Evolutionary conservation across 2,329 filamentous ascomycete genomes (phyloP).

Genomic region (Pseudocercospora pini-densiflorae): DNA sequence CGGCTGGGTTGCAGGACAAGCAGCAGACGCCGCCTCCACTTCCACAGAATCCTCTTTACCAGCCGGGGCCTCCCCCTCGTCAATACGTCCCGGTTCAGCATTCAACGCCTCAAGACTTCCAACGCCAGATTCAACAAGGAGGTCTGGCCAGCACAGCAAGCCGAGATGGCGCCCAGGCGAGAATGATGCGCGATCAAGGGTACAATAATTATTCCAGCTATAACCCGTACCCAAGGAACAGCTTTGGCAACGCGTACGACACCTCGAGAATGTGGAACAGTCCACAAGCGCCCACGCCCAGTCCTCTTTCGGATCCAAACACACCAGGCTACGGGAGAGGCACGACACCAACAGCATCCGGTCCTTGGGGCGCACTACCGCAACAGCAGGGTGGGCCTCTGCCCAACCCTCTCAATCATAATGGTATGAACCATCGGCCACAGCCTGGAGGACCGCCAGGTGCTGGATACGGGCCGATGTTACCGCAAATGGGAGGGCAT

Average conservation of each 20-base stretch:
- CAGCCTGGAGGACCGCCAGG: constrained; percentile 22
- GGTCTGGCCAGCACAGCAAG: constrained; percentile 38
- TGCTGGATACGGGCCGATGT: constrained; percentile 33
- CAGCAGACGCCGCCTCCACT: constrained; percentile 27
- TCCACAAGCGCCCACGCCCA: constrained; percentile 39
- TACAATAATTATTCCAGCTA: constrained; percentile 27
- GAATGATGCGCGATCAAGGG: constrained; percentile 39
- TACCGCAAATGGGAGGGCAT: constrained; percentile 37
- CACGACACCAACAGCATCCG: constrained; percentile 24
- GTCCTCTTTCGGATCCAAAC: constrained; percentile 38
- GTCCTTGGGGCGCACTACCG: constrained; percentile 28
- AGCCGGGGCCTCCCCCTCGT: constrained; percentile 16
- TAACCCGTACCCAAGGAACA: constrained; percentile 27
- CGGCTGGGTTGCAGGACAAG: constrained; percentile 25
- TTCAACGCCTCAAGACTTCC: constrained; percentile 51
- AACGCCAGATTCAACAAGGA: constrained; percentile 35
- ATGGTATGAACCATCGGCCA: constrained; percentile 15
- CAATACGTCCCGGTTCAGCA: constrained; percentile 34
- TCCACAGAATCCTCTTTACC: constrained; percentile 24
- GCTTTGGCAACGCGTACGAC: constrained; percentile 34
- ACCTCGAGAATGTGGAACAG: constrained; percentile 36
- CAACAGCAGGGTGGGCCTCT: constrained; percentile 17
- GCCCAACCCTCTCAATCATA: constrained; percentile 15
- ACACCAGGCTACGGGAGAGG: constrained; percentile 32
- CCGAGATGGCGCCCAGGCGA: constrained; percentile 40